phyloP scores from a whole-genome alignment of 176 grass and related monocot genomes.

The Aegilops tauschii region DNA sequence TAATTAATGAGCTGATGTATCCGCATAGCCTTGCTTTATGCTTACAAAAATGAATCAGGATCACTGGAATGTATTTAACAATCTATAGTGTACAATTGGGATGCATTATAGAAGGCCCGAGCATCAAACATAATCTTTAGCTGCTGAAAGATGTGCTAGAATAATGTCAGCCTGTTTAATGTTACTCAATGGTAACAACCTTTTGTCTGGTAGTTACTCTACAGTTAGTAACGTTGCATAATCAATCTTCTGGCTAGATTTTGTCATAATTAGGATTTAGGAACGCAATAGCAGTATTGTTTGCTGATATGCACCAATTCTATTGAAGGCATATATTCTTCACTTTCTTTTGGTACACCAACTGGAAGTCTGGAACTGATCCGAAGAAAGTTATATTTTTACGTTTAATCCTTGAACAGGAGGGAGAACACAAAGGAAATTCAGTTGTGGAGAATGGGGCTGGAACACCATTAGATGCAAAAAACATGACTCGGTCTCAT shows the following conservation, averaged over 20 bases:
- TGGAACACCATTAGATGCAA: slow-evolving; percentile 51
- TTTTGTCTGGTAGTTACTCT: not conserved
- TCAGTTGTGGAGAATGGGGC: slow-evolving; percentile 59
- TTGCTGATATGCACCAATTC: slow-evolving; percentile 21
- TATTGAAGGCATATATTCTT: slow-evolving; percentile 6
- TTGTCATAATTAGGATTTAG: not conserved
- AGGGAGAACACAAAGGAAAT: slow-evolving; percentile 53
- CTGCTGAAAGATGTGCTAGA: slow-evolving; percentile 11
- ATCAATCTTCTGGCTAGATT: not conserved
- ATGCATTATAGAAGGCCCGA: slow-evolving; percentile 4
- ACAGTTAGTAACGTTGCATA: not conserved
- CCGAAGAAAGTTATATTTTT: not conserved
- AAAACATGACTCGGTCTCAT: slow-evolving; percentile 72
- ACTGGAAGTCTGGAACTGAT: not conserved
- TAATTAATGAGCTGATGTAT: not conserved
- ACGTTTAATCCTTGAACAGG: slow-evolving; percentile 37
- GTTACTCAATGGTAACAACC: not conserved
- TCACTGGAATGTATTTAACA: not conserved
- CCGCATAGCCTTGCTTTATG: not conserved
- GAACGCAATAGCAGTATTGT: not conserved
- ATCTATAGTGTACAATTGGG: not conserved
- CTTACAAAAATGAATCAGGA: not conserved
- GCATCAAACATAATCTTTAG: slow-evolving; percentile 16
- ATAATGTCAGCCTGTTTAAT: not conserved
- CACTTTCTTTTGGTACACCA: slow-evolving; percentile 3